These are phyloP conservation scores for Dactylella cylindrospora DNA, from an alignment of 2,329 filamentous ascomycete genomes.

Conservation along the genomic window DNA sequence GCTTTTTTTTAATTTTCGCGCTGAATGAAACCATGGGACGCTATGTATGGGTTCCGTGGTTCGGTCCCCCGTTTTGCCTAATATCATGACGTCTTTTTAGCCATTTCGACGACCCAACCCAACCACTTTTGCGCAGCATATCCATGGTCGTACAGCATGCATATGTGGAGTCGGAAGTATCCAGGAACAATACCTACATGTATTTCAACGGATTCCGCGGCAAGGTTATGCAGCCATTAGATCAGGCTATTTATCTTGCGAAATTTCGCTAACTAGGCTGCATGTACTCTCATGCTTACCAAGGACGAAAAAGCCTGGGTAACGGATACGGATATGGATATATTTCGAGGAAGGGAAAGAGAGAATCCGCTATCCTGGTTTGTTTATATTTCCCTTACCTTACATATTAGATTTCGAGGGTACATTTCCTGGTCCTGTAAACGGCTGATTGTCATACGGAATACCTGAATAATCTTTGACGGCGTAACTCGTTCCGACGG, in stretches of 20 bases:
- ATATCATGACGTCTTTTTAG: constrained; percentile 43
- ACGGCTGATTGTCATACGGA: constrained; percentile 19
- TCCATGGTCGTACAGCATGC: too few relatives aligned
- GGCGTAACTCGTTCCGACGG: constrained; percentile 33
- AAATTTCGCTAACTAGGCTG: constrained; percentile 38
- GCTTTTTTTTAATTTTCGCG: neutral
- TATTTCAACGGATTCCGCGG: too few relatives aligned
- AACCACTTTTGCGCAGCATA: too few relatives aligned
- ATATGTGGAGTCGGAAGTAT: too few relatives aligned
- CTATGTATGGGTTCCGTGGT: constrained; percentile 35
- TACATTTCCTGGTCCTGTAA: too few relatives aligned
- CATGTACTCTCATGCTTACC: constrained; percentile 4
- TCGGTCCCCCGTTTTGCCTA: constrained; percentile 43
- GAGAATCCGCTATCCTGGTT: too few relatives aligned
- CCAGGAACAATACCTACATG: too few relatives aligned
- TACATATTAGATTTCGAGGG: too few relatives aligned
- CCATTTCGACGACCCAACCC: constrained; percentile 15
- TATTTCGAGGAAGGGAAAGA: too few relatives aligned
- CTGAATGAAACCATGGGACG: constrained; percentile 24
- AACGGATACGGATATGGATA: constrained; percentile 1
- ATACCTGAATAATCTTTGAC: too few relatives aligned
- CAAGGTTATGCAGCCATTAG: too few relatives aligned
- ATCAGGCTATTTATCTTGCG: constrained; percentile 33
- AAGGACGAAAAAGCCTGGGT: neutral
- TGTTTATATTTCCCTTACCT: too few relatives aligned